Conservation (phyloP, 306 rosid genomes). For the Casuarina cunninghamiana region DNA sequence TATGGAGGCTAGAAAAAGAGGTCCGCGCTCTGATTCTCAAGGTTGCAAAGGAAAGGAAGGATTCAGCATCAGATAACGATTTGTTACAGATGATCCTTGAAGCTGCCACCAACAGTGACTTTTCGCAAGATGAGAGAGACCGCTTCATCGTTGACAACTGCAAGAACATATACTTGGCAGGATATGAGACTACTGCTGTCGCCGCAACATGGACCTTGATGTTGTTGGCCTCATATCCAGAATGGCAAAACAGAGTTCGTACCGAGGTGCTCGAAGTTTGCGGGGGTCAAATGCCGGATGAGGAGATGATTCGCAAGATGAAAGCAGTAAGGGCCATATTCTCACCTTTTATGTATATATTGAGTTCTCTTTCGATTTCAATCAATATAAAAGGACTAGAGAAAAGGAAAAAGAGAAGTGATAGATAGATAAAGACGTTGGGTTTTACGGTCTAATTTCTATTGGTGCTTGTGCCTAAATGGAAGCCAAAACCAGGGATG, state of each 20-base stretch:
- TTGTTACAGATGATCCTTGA: conserved; percentile 37
- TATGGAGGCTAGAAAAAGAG: conserved; percentile 47
- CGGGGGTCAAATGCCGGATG: conserved; percentile 21
- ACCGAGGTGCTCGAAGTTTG: conserved; percentile 35
- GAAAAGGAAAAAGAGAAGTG: no score
- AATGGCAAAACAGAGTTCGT: conserved; percentile 46
- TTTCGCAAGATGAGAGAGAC: conserved; percentile 12
- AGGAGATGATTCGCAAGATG: conserved; percentile 41
- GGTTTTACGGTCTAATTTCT: no score
- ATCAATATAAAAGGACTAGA: no score
- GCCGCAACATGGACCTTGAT: conserved; percentile 43
- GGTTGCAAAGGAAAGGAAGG: conserved; percentile 30
- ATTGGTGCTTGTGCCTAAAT: no score
- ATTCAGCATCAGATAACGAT: conserved; percentile 19
- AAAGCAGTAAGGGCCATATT: conserved; percentile 29
- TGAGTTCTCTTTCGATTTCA: no score
- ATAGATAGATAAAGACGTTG: background rate
- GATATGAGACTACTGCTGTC: conserved; percentile 47
- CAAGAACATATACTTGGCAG: conserved; percentile 40
- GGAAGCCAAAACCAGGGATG: no score
- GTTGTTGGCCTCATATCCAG: conserved; percentile 47
- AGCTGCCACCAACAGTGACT: conserved; percentile 28
- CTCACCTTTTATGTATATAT: no score
- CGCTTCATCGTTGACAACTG: conserved; percentile 36
- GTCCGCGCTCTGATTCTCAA: conserved; percentile 32